Conservation (phyloP, 2,329 filamentous ascomycete genomes). For the Aspergillus sp. region DNA sequence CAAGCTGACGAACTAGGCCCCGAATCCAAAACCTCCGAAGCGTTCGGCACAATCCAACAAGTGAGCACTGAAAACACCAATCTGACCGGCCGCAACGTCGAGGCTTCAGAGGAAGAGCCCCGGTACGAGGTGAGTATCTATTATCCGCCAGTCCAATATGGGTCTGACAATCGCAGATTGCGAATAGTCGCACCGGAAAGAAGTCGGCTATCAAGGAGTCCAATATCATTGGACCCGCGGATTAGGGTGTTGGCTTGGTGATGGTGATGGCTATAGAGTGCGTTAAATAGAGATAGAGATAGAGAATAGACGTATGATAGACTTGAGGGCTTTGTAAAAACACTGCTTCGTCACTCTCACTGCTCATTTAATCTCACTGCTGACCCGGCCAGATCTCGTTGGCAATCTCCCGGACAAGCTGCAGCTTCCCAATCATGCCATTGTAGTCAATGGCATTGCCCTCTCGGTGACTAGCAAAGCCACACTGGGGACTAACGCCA, state of each 20-base stretch:
- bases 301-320: too few relatives aligned
- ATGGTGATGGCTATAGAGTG: too few relatives aligned
- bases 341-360: constrained; percentile 6
- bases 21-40: constrained; percentile 30
- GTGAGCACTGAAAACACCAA: constrained; percentile 25
- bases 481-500: constrained; percentile 61
- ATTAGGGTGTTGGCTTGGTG: constrained; percentile 6
- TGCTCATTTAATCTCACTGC: constrained; percentile 6
- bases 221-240: constrained; percentile 20
- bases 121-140: constrained; percentile 29
- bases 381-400: constrained; percentile 60
- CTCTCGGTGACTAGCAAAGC: constrained; percentile 64
- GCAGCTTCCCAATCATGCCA: constrained; percentile 65
- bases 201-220: constrained; percentile 20
- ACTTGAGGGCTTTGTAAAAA: too few relatives aligned
- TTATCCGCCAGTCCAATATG: constrained; percentile 1
- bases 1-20: constrained; percentile 18
- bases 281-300: too few relatives aligned
- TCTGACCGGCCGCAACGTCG: constrained; percentile 27
- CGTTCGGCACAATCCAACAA: constrained; percentile 27
- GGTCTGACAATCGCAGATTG: constrained; percentile 11
- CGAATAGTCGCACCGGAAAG: constrained; percentile 19
- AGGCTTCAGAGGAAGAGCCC: constrained; percentile 24
- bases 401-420: constrained; percentile 60
- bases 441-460: constrained; percentile 61